A percentile compares a stretch with the other conserved stretches of the same genome.
phyloP scores from a whole-genome alignment of 2,329 filamentous ascomycete species.

The Colletotrichum simmondsii region DNA sequence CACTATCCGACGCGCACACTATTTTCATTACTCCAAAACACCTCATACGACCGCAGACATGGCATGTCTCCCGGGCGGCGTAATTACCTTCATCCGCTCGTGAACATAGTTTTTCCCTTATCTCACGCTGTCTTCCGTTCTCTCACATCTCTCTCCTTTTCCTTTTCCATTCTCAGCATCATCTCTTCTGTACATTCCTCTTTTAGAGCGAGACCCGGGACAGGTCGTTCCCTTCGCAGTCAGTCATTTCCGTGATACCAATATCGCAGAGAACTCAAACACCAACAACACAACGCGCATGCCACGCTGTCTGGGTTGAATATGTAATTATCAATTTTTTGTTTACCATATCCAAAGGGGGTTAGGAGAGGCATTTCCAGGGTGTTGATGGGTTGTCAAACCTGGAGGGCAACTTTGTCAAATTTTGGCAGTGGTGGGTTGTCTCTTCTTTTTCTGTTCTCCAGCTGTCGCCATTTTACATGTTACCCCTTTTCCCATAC shows the following conservation, averaged over 20 bases:
- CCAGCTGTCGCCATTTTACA: not conserved
- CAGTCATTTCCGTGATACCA: slow-evolving; percentile 37
- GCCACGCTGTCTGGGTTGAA: slow-evolving; percentile 22
- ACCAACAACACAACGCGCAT: slow-evolving; percentile 3
- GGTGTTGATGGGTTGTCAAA: not conserved
- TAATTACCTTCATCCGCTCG: slow-evolving; percentile 33
- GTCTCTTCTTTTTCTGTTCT: not conserved
- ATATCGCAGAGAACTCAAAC: slow-evolving; percentile 31
- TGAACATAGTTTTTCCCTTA: slow-evolving; percentile 30
- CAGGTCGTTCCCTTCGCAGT: slow-evolving; percentile 37
- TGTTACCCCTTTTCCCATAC: not conserved
- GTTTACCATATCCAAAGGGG: not conserved
- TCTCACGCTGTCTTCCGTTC: not conserved
- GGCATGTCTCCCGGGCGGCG: slow-evolving; percentile 17
- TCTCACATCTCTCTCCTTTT: not conserved
- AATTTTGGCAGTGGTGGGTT: not conserved
- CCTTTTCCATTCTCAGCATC: slow-evolving; percentile 3
- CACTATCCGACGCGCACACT: slow-evolving; percentile 8
- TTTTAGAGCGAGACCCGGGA: slow-evolving; percentile 36
- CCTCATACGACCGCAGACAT: slow-evolving; percentile 23
- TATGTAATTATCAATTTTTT: slow-evolving; percentile 34
- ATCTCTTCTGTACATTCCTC: slow-evolving; percentile 36
- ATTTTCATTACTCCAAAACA: slow-evolving; percentile 8
- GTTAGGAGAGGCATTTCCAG: slow-evolving; percentile 4
- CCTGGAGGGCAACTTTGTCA: not conserved